Base-by-base conservation (phyloP, 2,329 filamentous ascomycete genomes). In the Didymella glomerata region DNA sequence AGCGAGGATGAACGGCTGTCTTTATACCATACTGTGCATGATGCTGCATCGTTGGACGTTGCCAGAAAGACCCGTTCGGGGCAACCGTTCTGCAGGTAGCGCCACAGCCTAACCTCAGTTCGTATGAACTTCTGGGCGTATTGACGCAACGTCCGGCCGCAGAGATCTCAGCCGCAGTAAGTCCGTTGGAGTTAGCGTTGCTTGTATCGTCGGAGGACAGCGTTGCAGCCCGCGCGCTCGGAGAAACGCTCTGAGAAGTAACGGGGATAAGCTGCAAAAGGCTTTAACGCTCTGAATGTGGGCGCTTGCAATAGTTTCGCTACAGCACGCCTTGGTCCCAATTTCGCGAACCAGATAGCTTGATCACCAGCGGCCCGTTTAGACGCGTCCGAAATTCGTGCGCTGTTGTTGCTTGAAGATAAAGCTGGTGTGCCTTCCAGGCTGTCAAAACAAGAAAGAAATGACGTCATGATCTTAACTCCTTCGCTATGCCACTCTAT, bases 71-170 rank as follows among this genome's bases (percentile, higher is more conserved):
- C 18, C 38, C 24, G 3, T 16, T n/a, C 11, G 24, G 38, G 18
- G 38, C 38, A 40, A 40, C 36, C 18, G 20, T 40, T 25, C 22
- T 42, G 22, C 48, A 40, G 36, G 28, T 44, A 28, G 24, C 28
- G 20, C 44, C 45, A 13, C 47, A 25, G 42, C 42, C 55, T 58
- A 58, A 53, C 55, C 55, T 45, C 22, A 45, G 16, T 45, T 58
- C 55, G 55, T 58, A 48, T 53, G 14, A 3, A 20, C 20, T 10
- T 25, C 13, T n/a, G 6, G 45, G 40, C 13, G 9, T 13, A 22
- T 24, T 48, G 44, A 52, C 54, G 54, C 44, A 51, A 52, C 22
- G 30, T 20, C 20, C 55, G 44, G 36, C 13, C 16, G 30, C 44
- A 48, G 34, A 45, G 22, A 52, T 53, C 44, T 28, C 36, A 25